A percentile compares a stretch with the other conserved stretches of the same genome.
Conservation (phyloP, 2,329 filamentous ascomycete genomes). For the Diaporthe aspalathi region DNA sequence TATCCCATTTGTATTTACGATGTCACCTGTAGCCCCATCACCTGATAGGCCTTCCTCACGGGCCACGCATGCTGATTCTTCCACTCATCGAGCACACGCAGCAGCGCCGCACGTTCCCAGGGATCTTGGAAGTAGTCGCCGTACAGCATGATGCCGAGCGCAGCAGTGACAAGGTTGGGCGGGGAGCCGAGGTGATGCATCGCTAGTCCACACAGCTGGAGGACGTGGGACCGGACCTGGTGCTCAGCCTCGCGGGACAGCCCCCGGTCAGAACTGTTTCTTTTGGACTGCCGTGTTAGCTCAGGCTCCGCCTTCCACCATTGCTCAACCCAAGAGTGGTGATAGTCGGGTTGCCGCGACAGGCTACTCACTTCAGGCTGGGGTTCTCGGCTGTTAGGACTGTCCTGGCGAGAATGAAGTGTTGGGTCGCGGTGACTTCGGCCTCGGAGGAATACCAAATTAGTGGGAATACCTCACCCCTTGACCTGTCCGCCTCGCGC, state of each 20-base stretch:
- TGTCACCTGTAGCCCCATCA: constrained; percentile 11
- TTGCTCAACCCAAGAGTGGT: no score
- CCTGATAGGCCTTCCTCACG: constrained; percentile 11
- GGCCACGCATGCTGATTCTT: constrained; percentile 11
- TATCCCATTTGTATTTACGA: neutral
- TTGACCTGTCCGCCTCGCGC: constrained; percentile 11
- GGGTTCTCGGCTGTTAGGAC: constrained; percentile 15
- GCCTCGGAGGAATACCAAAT: constrained; percentile 3
- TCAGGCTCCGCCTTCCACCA: no score
- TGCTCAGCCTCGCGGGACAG: neutral
- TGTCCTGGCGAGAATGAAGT: constrained; percentile 5
- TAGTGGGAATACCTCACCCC: constrained; percentile 4
- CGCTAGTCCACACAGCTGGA: neutral
- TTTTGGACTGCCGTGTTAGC: neutral
- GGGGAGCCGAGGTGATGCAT: constrained; percentile 1
- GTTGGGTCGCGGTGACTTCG: constrained; percentile 14
- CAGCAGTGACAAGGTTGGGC: constrained; percentile 3
- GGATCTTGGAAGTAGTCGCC: constrained; percentile 7
- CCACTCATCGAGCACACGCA: constrained; percentile 15
- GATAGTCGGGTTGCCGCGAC: neutral
- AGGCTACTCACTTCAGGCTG: neutral
- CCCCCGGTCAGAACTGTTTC: neutral
- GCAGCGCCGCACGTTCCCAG: neutral
- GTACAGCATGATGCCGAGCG: constrained; percentile 1
- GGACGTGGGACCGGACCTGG: constrained; percentile 11